Percentiles rank a stretch among this genome's conserved stretches.
Conservation (phyloP, 2,329 filamentous ascomycete genomes). For the Fusarium sterilihyphosum region DNA sequence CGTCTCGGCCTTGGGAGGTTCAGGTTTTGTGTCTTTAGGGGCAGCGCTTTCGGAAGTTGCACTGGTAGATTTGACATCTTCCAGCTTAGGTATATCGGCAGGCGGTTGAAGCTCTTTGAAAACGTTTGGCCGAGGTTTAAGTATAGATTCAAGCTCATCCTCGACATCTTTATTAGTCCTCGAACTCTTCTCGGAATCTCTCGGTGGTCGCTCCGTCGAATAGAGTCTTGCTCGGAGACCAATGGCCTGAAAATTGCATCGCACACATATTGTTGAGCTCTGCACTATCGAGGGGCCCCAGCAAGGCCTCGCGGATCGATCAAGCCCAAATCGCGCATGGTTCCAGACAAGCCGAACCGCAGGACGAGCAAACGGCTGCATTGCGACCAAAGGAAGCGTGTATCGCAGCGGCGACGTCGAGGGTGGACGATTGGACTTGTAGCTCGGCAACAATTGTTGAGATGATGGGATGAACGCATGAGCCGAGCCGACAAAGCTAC, state of each 20-base stretch:
- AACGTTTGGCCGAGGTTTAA: constrained; percentile 28
- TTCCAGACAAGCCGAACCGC: constrained; percentile 45
- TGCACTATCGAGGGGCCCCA: constrained; percentile 21
- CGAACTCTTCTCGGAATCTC: constrained; percentile 24
- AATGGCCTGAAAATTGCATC: constrained; percentile 38
- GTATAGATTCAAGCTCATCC: constrained; percentile 32
- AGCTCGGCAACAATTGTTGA: constrained; percentile 31
- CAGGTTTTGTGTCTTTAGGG: constrained; percentile 1
- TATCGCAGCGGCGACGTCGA: constrained; percentile 23
- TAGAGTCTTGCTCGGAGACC: constrained; percentile 37
- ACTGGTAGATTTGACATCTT: constrained; percentile 1
- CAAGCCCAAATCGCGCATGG: constrained; percentile 42
- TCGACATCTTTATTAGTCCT: constrained; percentile 29
- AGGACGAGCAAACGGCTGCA: constrained; percentile 50
- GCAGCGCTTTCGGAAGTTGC: background rate
- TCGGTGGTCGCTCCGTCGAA: constrained; percentile 42
- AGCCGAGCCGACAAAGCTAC: constrained; percentile 39
- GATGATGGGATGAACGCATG: constrained; percentile 31
- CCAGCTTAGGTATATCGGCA: constrained; percentile 11
- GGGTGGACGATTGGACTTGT: constrained; percentile 11
- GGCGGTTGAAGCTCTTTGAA: constrained; percentile 18
- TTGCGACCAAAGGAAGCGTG: constrained; percentile 34
- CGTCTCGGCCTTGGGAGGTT: background rate
- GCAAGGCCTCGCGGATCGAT: constrained; percentile 34
- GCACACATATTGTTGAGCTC: constrained; percentile 32